A percentile compares a stretch with the other conserved stretches of the same genome.
phyloP scores from a whole-genome alignment of 495 filamentous ascomycete species.

The Viridothelium virens region DNA sequence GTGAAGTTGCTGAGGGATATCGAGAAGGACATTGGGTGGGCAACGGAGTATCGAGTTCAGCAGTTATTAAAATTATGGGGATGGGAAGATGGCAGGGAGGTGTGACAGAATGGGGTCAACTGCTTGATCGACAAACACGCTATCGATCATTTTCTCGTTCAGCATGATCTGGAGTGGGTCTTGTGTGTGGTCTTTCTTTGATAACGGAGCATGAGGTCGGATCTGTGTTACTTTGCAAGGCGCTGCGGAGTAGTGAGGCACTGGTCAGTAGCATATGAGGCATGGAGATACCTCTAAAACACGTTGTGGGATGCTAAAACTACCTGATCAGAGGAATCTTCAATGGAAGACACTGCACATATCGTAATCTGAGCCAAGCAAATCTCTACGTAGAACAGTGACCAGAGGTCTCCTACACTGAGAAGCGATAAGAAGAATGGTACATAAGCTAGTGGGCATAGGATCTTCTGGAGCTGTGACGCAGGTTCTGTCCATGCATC shows the following conservation, averaged over 20 bases:
- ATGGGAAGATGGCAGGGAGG: conserved; percentile 1
- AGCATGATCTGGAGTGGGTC: neutral
- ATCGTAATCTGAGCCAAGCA: no score
- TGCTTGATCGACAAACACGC: neutral
- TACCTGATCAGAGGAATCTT: no score
- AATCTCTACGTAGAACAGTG: no score
- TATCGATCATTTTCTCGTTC: neutral
- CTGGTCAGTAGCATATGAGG: neutral
- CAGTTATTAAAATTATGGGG: conserved; percentile 51
- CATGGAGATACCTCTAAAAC: neutral
- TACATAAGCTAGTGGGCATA: no score
- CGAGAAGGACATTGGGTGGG: conserved; percentile 55
- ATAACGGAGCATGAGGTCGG: neutral
- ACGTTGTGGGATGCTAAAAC: no score
- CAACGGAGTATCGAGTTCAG: conserved; percentile 53
- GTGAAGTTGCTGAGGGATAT: conserved; percentile 49
- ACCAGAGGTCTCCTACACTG: no score
- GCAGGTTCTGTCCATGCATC: no score
- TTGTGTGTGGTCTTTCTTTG: neutral
- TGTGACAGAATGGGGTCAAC: neutral
- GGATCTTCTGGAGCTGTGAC: no score
- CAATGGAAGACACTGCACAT: no score
- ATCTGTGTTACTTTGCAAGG: neutral
- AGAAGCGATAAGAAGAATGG: no score
- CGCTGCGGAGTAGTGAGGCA: neutral